Conservation (phyloP, 163 green algal species). For the Coccomyxa subellipsoidea region DNA sequence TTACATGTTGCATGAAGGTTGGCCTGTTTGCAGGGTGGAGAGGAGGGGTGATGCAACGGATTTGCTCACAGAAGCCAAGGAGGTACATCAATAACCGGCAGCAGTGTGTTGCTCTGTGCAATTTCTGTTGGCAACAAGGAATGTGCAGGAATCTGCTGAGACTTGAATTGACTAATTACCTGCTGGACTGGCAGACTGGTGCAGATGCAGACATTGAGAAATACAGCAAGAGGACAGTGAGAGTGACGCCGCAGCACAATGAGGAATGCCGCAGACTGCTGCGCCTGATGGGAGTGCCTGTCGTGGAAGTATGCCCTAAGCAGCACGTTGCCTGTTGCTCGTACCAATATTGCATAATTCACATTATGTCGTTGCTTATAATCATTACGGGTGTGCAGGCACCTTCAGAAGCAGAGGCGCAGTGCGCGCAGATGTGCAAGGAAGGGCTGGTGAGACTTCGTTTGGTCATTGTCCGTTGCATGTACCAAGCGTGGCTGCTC, state of each 20-base stretch:
- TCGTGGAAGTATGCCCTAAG: constrained; percentile 54
- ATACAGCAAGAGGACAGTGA: constrained; percentile 73
- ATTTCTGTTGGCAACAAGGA: no score
- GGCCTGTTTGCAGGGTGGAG: constrained; percentile 22
- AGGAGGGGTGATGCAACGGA: constrained; percentile 70
- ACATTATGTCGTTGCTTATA: no score
- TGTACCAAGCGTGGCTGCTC: no score
- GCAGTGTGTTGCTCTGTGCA: no score
- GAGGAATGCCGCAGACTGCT: constrained; percentile 94
- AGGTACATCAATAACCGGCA: no score
- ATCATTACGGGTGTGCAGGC: constrained; percentile 60
- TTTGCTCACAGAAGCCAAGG: constrained; percentile 80
- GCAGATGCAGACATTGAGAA: constrained; percentile 90
- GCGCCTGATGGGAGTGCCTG: constrained; percentile 91
- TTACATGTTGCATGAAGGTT: neutral
- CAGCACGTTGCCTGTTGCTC: neutral
- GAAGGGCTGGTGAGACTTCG: constrained; percentile 57
- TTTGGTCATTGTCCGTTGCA: neutral
- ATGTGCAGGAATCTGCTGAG: no score
- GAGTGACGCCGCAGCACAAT: constrained; percentile 90
- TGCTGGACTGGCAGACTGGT: constrained; percentile 44
- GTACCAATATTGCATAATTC: no score
- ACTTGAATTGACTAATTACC: no score
- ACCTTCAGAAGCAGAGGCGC: constrained; percentile 92
- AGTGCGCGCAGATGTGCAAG: constrained; percentile 87